These are phyloP conservation scores for Fusarium sacchari DNA, from an alignment of 2,329 filamentous ascomycete species.

Conservation along the genomic window DNA sequence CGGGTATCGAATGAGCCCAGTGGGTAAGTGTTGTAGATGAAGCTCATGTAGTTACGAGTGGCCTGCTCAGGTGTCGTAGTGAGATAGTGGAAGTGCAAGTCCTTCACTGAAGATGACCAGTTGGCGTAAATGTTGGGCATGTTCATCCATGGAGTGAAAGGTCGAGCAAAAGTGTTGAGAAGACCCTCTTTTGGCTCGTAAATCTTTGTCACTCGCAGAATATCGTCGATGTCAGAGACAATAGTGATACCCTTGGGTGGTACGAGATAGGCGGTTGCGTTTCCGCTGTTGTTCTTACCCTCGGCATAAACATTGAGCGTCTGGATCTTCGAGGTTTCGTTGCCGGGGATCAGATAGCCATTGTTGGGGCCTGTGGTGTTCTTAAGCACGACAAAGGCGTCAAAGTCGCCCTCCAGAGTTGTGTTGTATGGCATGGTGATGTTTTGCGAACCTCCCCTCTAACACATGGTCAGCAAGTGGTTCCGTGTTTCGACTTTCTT, in stretches of 20 bases:
- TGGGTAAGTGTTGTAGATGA: slow-evolving; percentile 82
- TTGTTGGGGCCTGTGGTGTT: slow-evolving; percentile 63
- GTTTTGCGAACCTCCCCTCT: slow-evolving; percentile 68
- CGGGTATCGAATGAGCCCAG: slow-evolving; percentile 81
- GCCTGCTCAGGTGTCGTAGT: slow-evolving; percentile 83
- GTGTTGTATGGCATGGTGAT: slow-evolving; percentile 73
- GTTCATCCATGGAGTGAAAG: slow-evolving; percentile 78
- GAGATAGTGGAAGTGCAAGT: slow-evolving; percentile 83
- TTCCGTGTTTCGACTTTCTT: too few species aligned
- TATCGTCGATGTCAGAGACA: slow-evolving; percentile 82
- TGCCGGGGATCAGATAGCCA: slow-evolving; percentile 67
- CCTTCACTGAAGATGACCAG: slow-evolving; percentile 72
- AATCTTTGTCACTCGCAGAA: slow-evolving; percentile 83
- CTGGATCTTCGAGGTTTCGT: slow-evolving; percentile 72
- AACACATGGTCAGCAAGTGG: slow-evolving; percentile 3
- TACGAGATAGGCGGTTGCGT: slow-evolving; percentile 80
- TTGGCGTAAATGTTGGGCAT: slow-evolving; percentile 84
- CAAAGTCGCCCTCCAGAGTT: slow-evolving; percentile 76
- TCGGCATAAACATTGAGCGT: slow-evolving; percentile 74
- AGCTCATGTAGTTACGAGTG: slow-evolving; percentile 81
- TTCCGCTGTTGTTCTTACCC: slow-evolving; percentile 70
- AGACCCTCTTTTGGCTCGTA: slow-evolving; percentile 79
- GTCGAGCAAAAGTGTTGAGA: slow-evolving; percentile 78
- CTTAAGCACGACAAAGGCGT: slow-evolving; percentile 72
- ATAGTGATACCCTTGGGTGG: slow-evolving; percentile 76